Conservation (phyloP, 352 stramenopile species). For the Elongisporangium prolatum region DNA sequence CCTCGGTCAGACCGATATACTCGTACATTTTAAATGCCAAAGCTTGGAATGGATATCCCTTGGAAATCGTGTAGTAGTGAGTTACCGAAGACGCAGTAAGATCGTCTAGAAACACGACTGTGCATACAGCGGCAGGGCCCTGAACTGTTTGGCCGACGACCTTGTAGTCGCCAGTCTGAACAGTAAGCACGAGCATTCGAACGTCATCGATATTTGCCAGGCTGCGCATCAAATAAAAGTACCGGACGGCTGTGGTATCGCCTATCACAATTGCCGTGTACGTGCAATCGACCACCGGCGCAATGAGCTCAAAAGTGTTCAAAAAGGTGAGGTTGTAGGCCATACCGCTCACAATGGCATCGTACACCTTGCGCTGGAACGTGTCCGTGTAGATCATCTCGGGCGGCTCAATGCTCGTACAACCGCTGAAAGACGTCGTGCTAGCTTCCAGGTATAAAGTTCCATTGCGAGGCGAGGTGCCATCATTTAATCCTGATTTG, state of each 20-base stretch:
- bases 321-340: background rate
- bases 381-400: conserved; percentile 16
- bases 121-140: conserved; percentile 1
- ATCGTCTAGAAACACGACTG: conserved; percentile 16
- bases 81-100: conserved; percentile 11
- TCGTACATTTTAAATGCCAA: conserved; percentile 19
- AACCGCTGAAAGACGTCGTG: conserved; percentile 14
- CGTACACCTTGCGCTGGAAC: conserved; percentile 16
- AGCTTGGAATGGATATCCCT: conserved; percentile 22
- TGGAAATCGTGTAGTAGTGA: conserved; percentile 19
- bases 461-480: conserved; percentile 21
- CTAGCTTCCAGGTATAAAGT: conserved; percentile 26
- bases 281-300: conserved; percentile 5
- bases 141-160: conserved; percentile 2
- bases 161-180: conserved; percentile 10
- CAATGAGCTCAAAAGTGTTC: background rate
- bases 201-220: background rate
- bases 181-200: conserved; percentile 1
- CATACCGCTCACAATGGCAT: conserved; percentile 5
- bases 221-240: conserved; percentile 2
- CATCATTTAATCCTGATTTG: conserved; percentile 13
- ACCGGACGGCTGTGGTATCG: conserved; percentile 2
- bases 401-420: conserved; percentile 11
- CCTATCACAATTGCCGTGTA: background rate
- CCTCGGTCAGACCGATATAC: conserved; percentile 10